These are phyloP conservation scores for Ogataea zsoltii DNA, from an alignment of 805 yeast genomes.

Conservation along the genomic window DNA sequence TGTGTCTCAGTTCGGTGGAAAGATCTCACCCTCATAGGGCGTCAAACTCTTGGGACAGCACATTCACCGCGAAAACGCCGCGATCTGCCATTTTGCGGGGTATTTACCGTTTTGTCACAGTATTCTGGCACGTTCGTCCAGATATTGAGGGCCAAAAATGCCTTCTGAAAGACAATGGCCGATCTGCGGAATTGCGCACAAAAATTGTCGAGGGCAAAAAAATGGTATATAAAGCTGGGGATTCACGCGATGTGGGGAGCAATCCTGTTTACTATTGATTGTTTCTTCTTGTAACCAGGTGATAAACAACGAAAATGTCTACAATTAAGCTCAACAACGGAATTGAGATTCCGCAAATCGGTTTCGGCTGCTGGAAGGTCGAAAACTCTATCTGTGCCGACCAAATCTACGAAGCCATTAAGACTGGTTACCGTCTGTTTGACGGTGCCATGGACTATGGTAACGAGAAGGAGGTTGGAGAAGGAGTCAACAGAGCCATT, in stretches of 20 bases:
- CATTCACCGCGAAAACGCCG: too few relatives aligned
- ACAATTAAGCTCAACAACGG: conserved; percentile 33
- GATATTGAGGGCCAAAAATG: too few relatives aligned
- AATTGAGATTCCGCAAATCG: conserved; percentile 49
- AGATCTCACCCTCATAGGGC: too few relatives aligned
- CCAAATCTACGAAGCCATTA: conserved; percentile 75
- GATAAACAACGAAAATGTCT: conserved; percentile 18
- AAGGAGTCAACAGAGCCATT: conserved; percentile 55
- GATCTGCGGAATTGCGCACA: not conserved
- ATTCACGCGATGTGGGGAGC: too few relatives aligned
- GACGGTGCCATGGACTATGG: conserved; percentile 76
- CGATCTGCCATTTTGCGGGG: too few relatives aligned
- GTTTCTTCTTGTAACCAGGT: too few relatives aligned
- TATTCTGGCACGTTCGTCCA: too few relatives aligned
- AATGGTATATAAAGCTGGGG: not conserved
- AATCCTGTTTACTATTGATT: too few relatives aligned
- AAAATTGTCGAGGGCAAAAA: not conserved
- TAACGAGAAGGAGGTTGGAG: conserved; percentile 69
- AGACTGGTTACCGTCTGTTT: conserved; percentile 75
- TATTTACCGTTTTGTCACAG: too few relatives aligned
- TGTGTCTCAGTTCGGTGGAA: too few relatives aligned
- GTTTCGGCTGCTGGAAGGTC: conserved; percentile 62
- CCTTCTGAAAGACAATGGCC: not conserved
- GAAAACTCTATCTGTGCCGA: conserved; percentile 49
- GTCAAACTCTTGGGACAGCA: too few relatives aligned